These are phyloP conservation scores for Geosmithia flava DNA, from an alignment of 2,329 filamentous ascomycete species.

Conservation along the genomic window DNA sequence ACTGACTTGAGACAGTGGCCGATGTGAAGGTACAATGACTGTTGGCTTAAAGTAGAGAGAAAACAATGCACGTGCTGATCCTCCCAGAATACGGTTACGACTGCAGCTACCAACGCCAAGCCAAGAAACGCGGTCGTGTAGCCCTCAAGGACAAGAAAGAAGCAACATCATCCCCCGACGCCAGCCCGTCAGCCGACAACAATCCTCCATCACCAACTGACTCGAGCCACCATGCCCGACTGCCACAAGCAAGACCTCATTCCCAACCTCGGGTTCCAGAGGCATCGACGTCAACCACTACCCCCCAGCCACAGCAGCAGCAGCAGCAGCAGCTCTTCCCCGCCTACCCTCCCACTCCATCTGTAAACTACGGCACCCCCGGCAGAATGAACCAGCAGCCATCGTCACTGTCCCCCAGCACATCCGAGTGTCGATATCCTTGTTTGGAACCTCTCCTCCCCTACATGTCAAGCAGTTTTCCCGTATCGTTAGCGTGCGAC, in stretches of 20 bases:
- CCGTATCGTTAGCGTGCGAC: conserved; percentile 27
- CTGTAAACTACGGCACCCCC: not conserved
- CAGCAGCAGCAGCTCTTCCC: not conserved
- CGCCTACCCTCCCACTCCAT: not conserved
- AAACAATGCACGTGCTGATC: not conserved
- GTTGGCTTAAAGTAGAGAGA: too few relatives aligned
- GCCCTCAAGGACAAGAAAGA: conserved; percentile 9
- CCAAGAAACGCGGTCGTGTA: conserved; percentile 22
- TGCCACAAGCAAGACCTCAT: not conserved
- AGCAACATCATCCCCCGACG: not conserved
- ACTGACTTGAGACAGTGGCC: conserved; percentile 11
- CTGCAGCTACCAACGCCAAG: conserved; percentile 21
- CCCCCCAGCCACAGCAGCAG: not conserved
- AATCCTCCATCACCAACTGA: not conserved
- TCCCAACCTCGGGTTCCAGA: not conserved
- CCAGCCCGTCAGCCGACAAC: not conserved
- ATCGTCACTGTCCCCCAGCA: conserved; percentile 8
- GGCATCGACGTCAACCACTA: not conserved
- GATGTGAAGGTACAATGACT: conserved; percentile 17
- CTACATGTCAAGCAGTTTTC: conserved; percentile 22
- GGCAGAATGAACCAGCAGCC: not conserved
- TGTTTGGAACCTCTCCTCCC: conserved; percentile 28
- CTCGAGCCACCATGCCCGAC: not conserved
- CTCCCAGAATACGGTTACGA: conserved; percentile 21
- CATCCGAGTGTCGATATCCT: conserved; percentile 19